Evolutionary conservation across 2,329 filamentous ascomycete species (phyloP).

Genomic region (Aspergillus fumigatiaffinis): DNA sequence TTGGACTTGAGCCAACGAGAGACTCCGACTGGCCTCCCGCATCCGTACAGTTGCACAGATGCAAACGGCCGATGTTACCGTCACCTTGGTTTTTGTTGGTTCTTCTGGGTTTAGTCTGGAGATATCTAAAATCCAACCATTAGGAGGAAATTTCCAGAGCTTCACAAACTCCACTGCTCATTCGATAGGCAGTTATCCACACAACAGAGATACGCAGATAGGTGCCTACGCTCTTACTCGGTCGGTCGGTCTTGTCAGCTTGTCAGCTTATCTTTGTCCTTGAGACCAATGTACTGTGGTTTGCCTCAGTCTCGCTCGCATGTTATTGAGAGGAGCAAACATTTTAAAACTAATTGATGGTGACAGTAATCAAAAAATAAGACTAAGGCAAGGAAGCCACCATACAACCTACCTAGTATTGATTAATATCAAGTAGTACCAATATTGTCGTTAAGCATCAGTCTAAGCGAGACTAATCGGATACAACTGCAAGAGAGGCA

Average conservation of each 20-base stretch:
- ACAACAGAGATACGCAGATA: not conserved
- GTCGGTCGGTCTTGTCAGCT: not conserved
- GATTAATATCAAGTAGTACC: not conserved
- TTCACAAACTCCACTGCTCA: not conserved
- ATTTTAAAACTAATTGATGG: too few relatives aligned
- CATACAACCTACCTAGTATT: not conserved
- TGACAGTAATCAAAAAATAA: too few relatives aligned
- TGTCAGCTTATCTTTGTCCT: not conserved
- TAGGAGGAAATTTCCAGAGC: not conserved
- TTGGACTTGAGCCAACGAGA: not conserved
- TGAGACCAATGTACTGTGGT: not conserved
- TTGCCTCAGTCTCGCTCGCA: not conserved
- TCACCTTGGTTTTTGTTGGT: constrained; percentile 4
- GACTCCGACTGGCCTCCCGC: constrained; percentile 5
- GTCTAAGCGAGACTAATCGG: not conserved
- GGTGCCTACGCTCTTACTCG: not conserved
- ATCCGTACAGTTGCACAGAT: constrained; percentile 13
- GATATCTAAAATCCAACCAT: not conserved
- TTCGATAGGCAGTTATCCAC: not conserved
- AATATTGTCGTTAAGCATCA: not conserved
- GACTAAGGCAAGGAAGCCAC: not conserved
- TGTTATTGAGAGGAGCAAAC: not conserved
- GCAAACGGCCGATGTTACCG: constrained; percentile 18
- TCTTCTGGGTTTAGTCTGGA: not conserved
- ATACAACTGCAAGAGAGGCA: not conserved